Base-by-base conservation (phyloP, 495 filamentous ascomycete species). In the Sordaria brevicollis region DNA sequence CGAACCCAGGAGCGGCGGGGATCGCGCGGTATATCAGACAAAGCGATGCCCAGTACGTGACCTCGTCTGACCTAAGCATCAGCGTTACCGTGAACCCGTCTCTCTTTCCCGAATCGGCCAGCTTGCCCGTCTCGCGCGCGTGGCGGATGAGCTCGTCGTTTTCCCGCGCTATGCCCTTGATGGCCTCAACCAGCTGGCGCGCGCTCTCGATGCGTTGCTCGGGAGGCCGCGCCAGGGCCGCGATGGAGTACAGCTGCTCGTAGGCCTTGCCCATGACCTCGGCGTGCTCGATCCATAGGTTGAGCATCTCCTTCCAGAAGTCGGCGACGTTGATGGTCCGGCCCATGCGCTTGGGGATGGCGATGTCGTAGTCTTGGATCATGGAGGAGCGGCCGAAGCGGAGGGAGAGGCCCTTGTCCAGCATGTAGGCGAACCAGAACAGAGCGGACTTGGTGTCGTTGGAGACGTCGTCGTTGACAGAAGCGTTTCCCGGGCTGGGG, bases 311-410 rank as follows among this genome's bases (percentile, higher is more conserved):
- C 6, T 73, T 76, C 69, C 80, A 82, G 6, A 38, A 62, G 65
- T 81, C 76, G 1, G 76, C 71, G 19, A 78, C 73, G 3, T 75
- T 76, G 13, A 79, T 74, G 38, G 17, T 49, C 11, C 68, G 69
- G 1, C 80, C 80, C 10, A 82, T 72, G 15, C 76, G 73, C 1
- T 73, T 67, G 3, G 85, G 80, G 6, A 89, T 74, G 0, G 85
- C 85, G 72, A 91, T 88, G 69, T 92, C 90, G 75, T 84, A 89
- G 74, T 90, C 88, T 34, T 88, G 87, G 35, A 91, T 83, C 5
- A 82, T 78, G 0, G 87, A 85, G 0, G 88, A 85, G 5, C 88
- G 86, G 2, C 90, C 89, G 13, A 90, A 78, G 6, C 89, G 85
- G n/a, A 92, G 78, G 0, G 89, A 86, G 29, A 92, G 77, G 13